These are phyloP conservation scores for Sphenostylis stenocarpa DNA, from an alignment of 306 rosid species.

Conservation along the genomic window DNA sequence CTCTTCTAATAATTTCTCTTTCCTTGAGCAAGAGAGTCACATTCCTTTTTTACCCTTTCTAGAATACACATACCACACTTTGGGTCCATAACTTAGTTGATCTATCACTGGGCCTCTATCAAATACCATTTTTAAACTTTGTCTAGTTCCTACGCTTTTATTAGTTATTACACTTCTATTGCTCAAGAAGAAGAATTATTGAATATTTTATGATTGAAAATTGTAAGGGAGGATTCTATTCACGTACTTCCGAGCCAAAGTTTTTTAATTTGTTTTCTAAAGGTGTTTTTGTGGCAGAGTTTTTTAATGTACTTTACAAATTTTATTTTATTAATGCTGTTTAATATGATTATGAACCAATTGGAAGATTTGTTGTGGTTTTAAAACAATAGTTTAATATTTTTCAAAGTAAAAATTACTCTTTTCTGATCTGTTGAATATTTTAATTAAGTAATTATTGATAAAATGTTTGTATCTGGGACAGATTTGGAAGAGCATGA, in stretches of 20 bases:
- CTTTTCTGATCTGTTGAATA: background rate
- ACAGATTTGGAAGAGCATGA: constrained; percentile 45
- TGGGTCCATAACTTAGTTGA: no score
- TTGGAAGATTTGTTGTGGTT: constrained; percentile 5
- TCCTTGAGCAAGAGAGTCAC: no score
- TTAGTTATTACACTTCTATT: constrained; percentile 4
- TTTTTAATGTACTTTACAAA: background rate
- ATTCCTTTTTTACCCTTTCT: no score
- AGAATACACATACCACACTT: no score
- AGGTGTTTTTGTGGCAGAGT: background rate
- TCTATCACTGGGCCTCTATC: no score
- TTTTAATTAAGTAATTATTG: constrained; percentile 9
- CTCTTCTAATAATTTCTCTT: no score
- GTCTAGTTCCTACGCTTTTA: background rate
- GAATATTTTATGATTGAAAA: background rate
- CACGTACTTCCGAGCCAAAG: background rate
- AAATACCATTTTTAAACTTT: constrained; percentile 1
- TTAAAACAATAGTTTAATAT: background rate
- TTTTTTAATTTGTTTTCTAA: constrained; percentile 17
- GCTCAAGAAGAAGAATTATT: background rate
- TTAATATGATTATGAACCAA: constrained; percentile 7
- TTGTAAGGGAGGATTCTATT: background rate
- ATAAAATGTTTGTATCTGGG: constrained; percentile 22
- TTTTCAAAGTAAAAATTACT: background rate
- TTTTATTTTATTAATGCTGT: background rate